A percentile compares a stretch with the other conserved stretches of the same genome.
Evolutionary conservation across 1,139 yeast genomes (phyloP).

Genomic region (Hansenula lynferdii): DNA sequence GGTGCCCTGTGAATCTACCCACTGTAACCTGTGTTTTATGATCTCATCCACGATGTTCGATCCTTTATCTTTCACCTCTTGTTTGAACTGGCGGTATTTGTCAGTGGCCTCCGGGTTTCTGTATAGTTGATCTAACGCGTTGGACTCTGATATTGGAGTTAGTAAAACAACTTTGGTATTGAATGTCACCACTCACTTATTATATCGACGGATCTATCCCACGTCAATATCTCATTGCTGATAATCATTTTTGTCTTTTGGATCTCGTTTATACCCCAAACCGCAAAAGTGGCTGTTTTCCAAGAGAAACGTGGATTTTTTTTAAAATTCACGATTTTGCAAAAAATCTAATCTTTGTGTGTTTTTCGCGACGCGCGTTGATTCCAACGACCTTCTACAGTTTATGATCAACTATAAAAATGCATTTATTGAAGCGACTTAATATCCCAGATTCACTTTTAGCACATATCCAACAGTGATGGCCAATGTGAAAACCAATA

Average conservation of each 20-base stretch:
- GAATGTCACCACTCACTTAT: slow-evolving; percentile 14
- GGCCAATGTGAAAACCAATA: slow-evolving; percentile 57
- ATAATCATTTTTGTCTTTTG: slow-evolving; percentile 1
- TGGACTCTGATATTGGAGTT: too few relatives aligned
- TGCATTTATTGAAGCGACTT: too few relatives aligned
- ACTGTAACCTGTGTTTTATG: slow-evolving; percentile 10
- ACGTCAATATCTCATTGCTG: slow-evolving; percentile 8
- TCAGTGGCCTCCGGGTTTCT: slow-evolving; percentile 9
- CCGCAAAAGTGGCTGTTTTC: too few relatives aligned
- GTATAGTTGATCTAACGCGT: slow-evolving; percentile 11
- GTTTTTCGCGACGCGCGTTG: too few relatives aligned
- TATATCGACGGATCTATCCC: slow-evolving; percentile 9
- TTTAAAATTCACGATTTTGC: too few relatives aligned
- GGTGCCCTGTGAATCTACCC: slow-evolving; percentile 8
- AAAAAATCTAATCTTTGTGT: too few relatives aligned
- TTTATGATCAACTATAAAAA: too few relatives aligned
- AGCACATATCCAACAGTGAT: slow-evolving; percentile 58
- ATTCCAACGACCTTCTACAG: too few relatives aligned
- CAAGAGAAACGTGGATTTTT: too few relatives aligned
- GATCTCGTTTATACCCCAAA: too few relatives aligned
- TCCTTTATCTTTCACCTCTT: neutral
- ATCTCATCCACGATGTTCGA: slow-evolving; percentile 13
- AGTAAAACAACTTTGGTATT: too few relatives aligned
- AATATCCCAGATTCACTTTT: slow-evolving; percentile 26
- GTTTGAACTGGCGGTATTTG: slow-evolving; percentile 10